A percentile compares a stretch with the other conserved stretches of the same genome.
Evolutionary conservation across 345 rosid species (phyloP).

Genomic region (Xanthoceras sorbifolium): DNA sequence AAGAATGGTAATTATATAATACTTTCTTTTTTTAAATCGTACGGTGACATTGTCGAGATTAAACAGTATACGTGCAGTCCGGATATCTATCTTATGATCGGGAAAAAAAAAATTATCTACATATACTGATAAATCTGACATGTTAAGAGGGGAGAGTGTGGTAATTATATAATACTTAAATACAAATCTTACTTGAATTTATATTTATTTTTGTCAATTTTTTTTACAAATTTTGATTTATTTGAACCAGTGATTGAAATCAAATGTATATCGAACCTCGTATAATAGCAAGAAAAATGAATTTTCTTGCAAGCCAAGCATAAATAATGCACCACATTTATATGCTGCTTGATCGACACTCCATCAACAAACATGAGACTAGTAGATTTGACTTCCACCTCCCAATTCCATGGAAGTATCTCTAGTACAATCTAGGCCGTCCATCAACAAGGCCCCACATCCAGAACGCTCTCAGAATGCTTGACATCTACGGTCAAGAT

Average conservation of each 20-base stretch:
- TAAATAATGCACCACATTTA: not conserved
- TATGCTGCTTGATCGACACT: not conserved
- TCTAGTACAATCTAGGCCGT: slow-evolving; percentile 12
- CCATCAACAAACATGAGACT: not conserved
- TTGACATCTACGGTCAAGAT: slow-evolving; percentile 3
- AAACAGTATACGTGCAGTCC: no score
- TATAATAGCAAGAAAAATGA: not conserved
- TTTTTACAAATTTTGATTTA: no score
- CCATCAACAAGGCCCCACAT: not conserved
- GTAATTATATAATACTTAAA: no score
- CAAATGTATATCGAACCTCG: not conserved
- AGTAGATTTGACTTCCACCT: not conserved
- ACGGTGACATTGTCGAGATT: no score
- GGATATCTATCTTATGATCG: no score
- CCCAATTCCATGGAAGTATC: not conserved
- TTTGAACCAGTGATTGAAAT: not conserved
- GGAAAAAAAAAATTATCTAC: no score
- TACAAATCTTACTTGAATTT: no score
- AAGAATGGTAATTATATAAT: no score
- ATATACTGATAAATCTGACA: no score
- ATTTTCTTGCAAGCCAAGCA: slow-evolving; percentile 19
- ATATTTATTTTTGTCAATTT: no score
- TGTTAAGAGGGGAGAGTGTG: no score
- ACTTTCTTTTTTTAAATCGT: no score
- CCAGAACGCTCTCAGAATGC: not conserved